These are phyloP conservation scores for Stephania cephalantha DNA, from an alignment of 164 flowering plant species.

Conservation along the genomic window DNA sequence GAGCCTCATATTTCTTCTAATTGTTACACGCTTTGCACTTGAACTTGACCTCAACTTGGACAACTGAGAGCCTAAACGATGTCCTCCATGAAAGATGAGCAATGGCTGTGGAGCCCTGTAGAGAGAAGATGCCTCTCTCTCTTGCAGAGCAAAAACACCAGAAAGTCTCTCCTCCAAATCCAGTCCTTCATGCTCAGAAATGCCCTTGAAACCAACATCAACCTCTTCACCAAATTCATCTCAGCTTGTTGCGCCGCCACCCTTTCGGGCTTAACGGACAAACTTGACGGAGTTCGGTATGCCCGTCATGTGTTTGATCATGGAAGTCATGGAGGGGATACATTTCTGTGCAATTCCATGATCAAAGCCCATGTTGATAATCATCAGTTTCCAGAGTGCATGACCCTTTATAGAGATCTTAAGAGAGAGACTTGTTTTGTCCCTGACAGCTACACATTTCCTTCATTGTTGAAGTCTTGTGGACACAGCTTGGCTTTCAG, in stretches of 20 bases:
- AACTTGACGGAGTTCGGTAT: constrained; percentile 27
- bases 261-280: constrained; percentile 2
- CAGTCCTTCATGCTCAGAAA: constrained; percentile 66
- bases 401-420: constrained; percentile 43
- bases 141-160: constrained; percentile 33
- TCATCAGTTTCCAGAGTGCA: constrained; percentile 35
- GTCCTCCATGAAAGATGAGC: constrained; percentile 1
- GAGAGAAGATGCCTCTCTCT: constrained; percentile 57
- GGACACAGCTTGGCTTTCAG: constrained; percentile 20
- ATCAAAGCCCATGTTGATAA: constrained; percentile 44
- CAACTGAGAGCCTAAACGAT: neutral
- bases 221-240: constrained; percentile 59
- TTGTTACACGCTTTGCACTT: neutral
- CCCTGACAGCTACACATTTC: constrained; percentile 55
- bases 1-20: too few species aligned
- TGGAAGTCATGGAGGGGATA: constrained; percentile 34
- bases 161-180: constrained; percentile 47
- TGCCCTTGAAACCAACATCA: constrained; percentile 46
- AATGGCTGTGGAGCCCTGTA: constrained; percentile 36
- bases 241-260: constrained; percentile 30
- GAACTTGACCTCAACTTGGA: neutral
- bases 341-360: constrained; percentile 66
- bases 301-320: constrained; percentile 60
- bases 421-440: constrained; percentile 28
- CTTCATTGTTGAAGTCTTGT: constrained; percentile 53